A percentile compares a stretch with the other conserved stretches of the same genome.
These are phyloP conservation scores for Populus davidiana DNA, from an alignment of 345 rosid genomes.

Conservation along the genomic window DNA sequence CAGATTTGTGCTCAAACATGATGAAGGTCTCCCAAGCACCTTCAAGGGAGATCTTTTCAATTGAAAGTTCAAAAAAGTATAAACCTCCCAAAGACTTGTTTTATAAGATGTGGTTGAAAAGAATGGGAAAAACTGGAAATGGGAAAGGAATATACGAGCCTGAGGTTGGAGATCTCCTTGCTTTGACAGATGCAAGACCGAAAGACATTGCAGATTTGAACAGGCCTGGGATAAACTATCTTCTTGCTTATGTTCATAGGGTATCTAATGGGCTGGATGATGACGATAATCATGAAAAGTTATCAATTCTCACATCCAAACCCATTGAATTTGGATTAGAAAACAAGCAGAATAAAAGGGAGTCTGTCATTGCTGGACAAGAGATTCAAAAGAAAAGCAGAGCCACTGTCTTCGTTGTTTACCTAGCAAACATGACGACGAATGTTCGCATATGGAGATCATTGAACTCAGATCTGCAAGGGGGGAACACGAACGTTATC, in stretches of 20 bases:
- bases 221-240: constrained; percentile 23
- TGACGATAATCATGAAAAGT: background rate
- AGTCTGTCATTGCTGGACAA: constrained; percentile 1
- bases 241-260: constrained; percentile 32
- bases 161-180: constrained; percentile 38
- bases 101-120: background rate
- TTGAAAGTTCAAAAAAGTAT: background rate
- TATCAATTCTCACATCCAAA: constrained; percentile 32
- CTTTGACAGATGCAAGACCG: constrained; percentile 36
- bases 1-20: background rate
- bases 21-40: background rate
- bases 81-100: background rate
- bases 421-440: constrained; percentile 37
- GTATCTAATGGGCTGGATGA: background rate
- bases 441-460: constrained; percentile 45
- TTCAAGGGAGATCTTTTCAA: background rate
- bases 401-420: constrained; percentile 25
- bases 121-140: too few relatives aligned
- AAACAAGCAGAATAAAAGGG: background rate
- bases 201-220: constrained; percentile 30
- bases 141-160: constrained; percentile 13
- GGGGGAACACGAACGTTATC: constrained; percentile 30
- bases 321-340: constrained; percentile 8
- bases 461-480: constrained; percentile 20
- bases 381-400: background rate